Percentiles rank a stretch among this genome's conserved stretches.
Conservation (phyloP, 768 basidiomycete genomes). For the Pleurotus pulmonarius region DNA sequence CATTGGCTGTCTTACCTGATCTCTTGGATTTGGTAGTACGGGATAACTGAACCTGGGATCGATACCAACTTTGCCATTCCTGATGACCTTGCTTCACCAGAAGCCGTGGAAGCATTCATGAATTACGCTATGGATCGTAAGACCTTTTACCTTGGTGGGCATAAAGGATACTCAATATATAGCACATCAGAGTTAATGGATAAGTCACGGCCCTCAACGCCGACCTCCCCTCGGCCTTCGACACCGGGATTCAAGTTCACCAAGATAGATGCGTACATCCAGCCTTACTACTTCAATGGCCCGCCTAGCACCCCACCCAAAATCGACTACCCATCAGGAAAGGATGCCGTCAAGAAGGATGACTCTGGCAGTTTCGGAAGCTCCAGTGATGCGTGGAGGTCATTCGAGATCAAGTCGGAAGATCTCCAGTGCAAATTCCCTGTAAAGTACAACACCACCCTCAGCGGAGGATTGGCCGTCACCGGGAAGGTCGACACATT, state of each 20-base stretch:
- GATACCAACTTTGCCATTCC: constrained; percentile 8
- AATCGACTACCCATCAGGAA: neutral
- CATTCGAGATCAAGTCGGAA: constrained; percentile 1
- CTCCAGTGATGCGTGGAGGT: neutral
- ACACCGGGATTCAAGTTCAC: neutral
- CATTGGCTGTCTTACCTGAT: neutral
- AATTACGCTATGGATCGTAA: neutral
- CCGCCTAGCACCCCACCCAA: neutral
- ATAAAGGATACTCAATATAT: neutral
- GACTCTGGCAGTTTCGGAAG: neutral
- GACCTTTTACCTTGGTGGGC: neutral
- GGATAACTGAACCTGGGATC: neutral
- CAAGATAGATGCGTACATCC: neutral
- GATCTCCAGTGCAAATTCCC: neutral
- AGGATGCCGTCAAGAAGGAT: neutral
- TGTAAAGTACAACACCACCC: neutral
- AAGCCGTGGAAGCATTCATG: neutral
- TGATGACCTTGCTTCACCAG: neutral
- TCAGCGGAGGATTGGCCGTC: neutral
- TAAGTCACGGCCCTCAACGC: neutral
- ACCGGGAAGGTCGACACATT: neutral
- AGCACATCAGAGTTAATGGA: neutral
- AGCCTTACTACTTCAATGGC: neutral
- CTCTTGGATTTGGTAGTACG: neutral
- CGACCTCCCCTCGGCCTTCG: neutral